Evolutionary conservation across 1,284 basidiomycete species (phyloP), one percentile per base, ranked within the genome.

Genomic region (Moniliella sp.): DNA sequence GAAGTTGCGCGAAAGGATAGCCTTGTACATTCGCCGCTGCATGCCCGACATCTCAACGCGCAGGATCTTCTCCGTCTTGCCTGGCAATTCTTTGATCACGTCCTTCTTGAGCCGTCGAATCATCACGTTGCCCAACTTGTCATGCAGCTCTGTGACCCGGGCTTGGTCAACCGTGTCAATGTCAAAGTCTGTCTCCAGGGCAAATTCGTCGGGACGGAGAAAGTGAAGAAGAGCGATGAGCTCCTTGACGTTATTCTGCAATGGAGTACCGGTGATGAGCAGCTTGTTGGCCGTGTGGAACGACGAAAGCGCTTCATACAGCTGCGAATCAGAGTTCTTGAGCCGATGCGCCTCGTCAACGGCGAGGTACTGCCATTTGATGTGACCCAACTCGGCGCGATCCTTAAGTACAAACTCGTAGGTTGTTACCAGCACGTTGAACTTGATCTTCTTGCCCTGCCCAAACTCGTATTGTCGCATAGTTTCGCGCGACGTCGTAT

Each of bases 341-440:
- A 99, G 65, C 15, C 91, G 79, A 65, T 99, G 91, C 4, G 91
- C 91, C 71, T 97, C 91, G 60, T 97, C 91, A 46, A 99, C 91
- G 61, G 97, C 93, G 77, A 94, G 91, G 62, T 91, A 86, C 13
- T 93, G 66, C 91, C 91, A 97, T 61, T 84, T 86, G 58, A 88
- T 74, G 65, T 86, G 83, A 56, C 75, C 74, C 30, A 97, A 68
- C 41, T 81, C 64, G 1, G 78, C 79, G 11, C 83, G 74, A 63
- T 99, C 91, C 67, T 93, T 93, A 69, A 94, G 91, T 62, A 99
- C 88, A 59, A 94, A 97, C 62, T 99, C 91, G 63, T 93, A 99
- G 0, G 91, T 97, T 10, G 91, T 97, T 35, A 97, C 64, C 38
- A 94, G 66, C 14, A 97, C 91, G 58, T 97, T 84, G 70, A 94